Evolutionary conservation across 768 basidiomycete genomes (phyloP).

Genomic region (Hygrocybe punicea): DNA sequence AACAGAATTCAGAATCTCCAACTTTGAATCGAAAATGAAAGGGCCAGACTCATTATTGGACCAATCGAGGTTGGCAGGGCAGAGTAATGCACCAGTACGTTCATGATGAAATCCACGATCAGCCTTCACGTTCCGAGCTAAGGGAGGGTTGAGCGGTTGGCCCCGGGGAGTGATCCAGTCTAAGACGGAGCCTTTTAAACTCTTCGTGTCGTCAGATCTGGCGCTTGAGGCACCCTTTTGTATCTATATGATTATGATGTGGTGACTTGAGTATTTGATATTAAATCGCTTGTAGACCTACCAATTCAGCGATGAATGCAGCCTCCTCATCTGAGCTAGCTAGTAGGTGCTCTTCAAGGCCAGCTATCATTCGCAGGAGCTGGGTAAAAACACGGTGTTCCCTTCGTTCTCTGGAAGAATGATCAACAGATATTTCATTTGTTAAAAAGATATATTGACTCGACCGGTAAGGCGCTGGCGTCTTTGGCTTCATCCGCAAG

Average conservation of each 20-base stretch:
- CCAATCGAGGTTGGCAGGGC: not conserved
- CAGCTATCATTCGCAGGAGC: not conserved
- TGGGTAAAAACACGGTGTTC: slow-evolving; percentile 9
- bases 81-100: not conserved
- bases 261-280: not conserved
- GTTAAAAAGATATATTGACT: not conserved
- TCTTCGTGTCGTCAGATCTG: slow-evolving; percentile 13
- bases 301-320: slow-evolving; percentile 17
- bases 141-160: slow-evolving; percentile 6
- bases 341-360: slow-evolving; percentile 6
- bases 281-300: not conserved
- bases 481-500: not conserved
- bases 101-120: not conserved
- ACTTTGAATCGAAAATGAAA: not conserved
- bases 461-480: slow-evolving; percentile 3
- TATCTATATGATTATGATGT: slow-evolving; percentile 14
- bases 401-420: slow-evolving; percentile 9
- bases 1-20: not conserved
- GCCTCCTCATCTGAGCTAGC: slow-evolving; percentile 17
- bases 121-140: not conserved
- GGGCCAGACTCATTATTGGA: not conserved
- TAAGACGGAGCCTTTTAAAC: slow-evolving; percentile 8
- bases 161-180: slow-evolving; percentile 26
- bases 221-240: slow-evolving; percentile 22
- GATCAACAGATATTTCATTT: not conserved